Base-by-base conservation (phyloP, 2,329 filamentous ascomycete species). In the Alternaria infectoria region DNA sequence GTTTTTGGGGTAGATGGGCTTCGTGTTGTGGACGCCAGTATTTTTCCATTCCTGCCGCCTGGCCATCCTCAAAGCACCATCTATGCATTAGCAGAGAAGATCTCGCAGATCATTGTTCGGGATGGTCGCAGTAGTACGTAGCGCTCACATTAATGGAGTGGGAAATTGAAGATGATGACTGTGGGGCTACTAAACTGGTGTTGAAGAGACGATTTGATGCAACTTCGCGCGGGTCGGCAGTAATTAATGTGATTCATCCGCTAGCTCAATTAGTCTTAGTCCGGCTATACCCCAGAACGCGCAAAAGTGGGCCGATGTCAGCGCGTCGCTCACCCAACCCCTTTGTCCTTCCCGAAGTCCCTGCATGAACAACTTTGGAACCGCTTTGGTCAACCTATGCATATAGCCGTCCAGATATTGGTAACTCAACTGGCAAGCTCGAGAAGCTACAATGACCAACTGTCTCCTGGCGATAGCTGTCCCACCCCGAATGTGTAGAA, bases 1-100 rank as follows among this genome's bases (percentile, higher is more conserved):
- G 79, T 81, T 3, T 74, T 76, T 58, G 78, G 78, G 3, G 75
- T 79, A 6, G 64, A 73, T n/a, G 67, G 70, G 5, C 54, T 81
- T 57, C 63, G 79, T 26, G 75, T 81, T 1, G 75, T 80, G 4
- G 78, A 81, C 65, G 73, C 73, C 4, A 70, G 67, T 10, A 67
- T 69, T 15, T 69, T 79, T n/a, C 73, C 78, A 0, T 74, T 80
- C 23, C 69, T 74, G 57, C 65, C 75, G 19, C 79, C 79, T 5
- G 79, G 79, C 6, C 77, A 80, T 69, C 74, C 77, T 6, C 73
- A 75, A 56, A 66, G 64, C 46, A 66, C 69, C 1, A 50, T 76
- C 2, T 77, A 68, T 54, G 67, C 64, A 66, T 40, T 70, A 7
- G 66, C 68, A 0, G 70, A 72, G 52, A 72, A 71, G 54, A 69